Conservation (phyloP, 768 basidiomycete genomes). For the Dacryopinax spathularia region DNA sequence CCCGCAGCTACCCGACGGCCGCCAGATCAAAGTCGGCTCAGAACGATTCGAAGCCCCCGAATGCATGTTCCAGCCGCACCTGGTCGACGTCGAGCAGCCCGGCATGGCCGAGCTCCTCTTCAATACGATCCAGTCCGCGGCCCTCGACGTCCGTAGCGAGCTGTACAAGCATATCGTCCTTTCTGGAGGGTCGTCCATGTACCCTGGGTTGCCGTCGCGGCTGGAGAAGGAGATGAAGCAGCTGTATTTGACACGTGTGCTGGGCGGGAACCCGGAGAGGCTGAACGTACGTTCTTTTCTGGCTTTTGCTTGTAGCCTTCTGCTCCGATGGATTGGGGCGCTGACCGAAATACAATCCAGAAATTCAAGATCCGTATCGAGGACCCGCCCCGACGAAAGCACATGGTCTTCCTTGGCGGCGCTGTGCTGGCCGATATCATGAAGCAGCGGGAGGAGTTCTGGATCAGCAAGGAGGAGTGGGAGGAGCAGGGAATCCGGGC, state of each 20-base stretch:
- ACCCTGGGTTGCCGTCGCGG: slow-evolving; percentile 90
- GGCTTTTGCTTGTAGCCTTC: not conserved
- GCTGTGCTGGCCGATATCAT: slow-evolving; percentile 98
- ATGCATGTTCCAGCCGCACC: slow-evolving; percentile 99
- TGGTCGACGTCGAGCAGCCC: slow-evolving; percentile 93
- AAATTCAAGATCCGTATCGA: slow-evolving; percentile 99
- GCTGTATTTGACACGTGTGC: slow-evolving; percentile 82
- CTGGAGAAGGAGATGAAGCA: slow-evolving; percentile 99
- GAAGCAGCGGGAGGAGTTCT: slow-evolving; percentile 88
- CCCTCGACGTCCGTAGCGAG: slow-evolving; percentile 77
- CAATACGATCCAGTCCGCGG: slow-evolving; percentile 83
- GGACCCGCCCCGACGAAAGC: slow-evolving; percentile 93
- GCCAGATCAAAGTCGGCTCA: slow-evolving; percentile 91
- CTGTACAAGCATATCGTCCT: slow-evolving; percentile 97
- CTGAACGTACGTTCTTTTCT: slow-evolving; percentile 52
- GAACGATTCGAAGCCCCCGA: slow-evolving; percentile 98
- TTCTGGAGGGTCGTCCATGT: slow-evolving; percentile 97
- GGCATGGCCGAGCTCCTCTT: slow-evolving; percentile 98
- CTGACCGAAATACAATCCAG: slow-evolving; percentile 33
- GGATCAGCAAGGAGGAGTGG: slow-evolving; percentile 92
- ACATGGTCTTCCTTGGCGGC: slow-evolving; percentile 98
- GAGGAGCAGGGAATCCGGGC: slow-evolving; percentile 72
- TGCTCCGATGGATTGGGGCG: no score
- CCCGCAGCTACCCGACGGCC: slow-evolving; percentile 77
- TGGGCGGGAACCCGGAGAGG: slow-evolving; percentile 66